Evolutionary conservation across 768 basidiomycete species (phyloP).

Genomic region (Kwoniella mangroviensis): DNA sequence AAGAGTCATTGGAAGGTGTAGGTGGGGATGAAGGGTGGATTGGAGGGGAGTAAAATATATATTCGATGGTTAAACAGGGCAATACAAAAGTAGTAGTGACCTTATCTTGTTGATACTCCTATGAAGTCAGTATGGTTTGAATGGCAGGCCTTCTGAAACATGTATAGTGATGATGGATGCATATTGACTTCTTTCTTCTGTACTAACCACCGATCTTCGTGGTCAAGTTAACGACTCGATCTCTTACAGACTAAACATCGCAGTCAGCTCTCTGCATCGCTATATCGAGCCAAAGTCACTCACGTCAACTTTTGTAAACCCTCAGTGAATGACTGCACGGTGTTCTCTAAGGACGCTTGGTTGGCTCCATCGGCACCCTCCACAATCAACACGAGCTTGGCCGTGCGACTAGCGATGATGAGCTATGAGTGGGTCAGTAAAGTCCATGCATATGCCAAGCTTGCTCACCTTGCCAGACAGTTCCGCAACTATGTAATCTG

Average conservation of each 20-base stretch:
- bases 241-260: not conserved
- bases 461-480: slow-evolving; percentile 39
- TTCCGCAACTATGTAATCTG: slow-evolving; percentile 33
- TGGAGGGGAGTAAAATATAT: no score
- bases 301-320: slow-evolving; percentile 39
- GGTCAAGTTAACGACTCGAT: no score
- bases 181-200: slow-evolving; percentile 1
- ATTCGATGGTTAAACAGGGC: no score
- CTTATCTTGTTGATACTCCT: not conserved
- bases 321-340: slow-evolving; percentile 36
- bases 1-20: slow-evolving; percentile 23
- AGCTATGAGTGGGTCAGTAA: slow-evolving; percentile 12
- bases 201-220: not conserved
- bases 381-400: slow-evolving; percentile 35
- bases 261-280: not conserved
- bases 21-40: not conserved
- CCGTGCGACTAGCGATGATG: slow-evolving; percentile 40
- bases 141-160: not conserved
- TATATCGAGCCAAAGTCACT: slow-evolving; percentile 11
- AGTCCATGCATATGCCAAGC: not conserved
- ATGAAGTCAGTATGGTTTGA: not conserved
- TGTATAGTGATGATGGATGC: not conserved
- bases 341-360: slow-evolving; percentile 18
- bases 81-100: not conserved
- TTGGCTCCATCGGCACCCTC: slow-evolving; percentile 31